Evolutionary conservation across 345 rosid species (phyloP).

Genomic region (Corymbia maculata): DNA sequence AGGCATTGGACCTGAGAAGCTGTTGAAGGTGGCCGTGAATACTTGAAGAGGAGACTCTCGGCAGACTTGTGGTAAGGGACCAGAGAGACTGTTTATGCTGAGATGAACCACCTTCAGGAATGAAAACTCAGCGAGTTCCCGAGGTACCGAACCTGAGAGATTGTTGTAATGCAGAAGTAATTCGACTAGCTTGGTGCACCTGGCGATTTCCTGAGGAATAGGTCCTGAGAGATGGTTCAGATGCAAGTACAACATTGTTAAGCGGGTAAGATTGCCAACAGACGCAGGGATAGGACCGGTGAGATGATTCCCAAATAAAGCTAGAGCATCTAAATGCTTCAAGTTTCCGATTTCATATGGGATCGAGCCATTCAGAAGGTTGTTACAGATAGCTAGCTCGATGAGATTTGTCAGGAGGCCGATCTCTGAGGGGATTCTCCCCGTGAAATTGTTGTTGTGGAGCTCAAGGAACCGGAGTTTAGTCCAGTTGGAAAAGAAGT

Average conservation of each 20-base stretch:
- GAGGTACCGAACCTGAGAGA: not conserved
- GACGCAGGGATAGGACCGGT: not conserved
- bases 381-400: not conserved
- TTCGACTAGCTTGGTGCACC: not conserved
- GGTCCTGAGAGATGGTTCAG: not conserved
- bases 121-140: not conserved
- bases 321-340: not conserved
- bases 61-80: not conserved
- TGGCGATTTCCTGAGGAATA: not conserved
- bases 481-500: not conserved
- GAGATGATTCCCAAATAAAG: not conserved
- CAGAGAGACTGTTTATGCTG: fast-evolving
- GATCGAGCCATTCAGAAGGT: not conserved
- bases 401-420: not conserved
- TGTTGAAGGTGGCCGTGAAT: not conserved
- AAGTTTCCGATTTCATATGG: constrained; percentile 1
- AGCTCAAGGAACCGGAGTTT: not conserved
- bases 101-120: fast-evolving
- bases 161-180: fast-evolving
- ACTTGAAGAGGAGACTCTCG: not conserved
- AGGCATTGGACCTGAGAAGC: not conserved
- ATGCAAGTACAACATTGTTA: not conserved
- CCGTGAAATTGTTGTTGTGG: not conserved
- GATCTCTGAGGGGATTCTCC: not conserved
- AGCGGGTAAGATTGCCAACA: not conserved